phyloP scores from a whole-genome alignment of 2,329 filamentous ascomycete species.

The Pseudogymnoascus sp. region DNA sequence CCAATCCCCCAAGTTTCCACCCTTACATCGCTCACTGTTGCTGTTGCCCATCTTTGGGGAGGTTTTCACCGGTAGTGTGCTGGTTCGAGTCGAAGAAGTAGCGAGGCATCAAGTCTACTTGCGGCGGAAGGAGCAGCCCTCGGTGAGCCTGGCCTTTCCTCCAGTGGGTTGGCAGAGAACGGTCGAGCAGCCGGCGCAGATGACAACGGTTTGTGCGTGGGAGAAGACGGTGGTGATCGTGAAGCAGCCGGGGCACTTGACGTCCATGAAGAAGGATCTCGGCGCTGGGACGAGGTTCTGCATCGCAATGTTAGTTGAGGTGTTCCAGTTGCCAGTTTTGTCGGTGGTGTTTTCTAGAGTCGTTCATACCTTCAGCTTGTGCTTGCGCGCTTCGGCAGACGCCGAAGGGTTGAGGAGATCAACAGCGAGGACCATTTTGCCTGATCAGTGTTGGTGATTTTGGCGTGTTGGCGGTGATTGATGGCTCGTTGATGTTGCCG shows the following conservation, averaged over 20 bases:
- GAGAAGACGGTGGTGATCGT: slow-evolving; percentile 99
- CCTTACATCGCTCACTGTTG: slow-evolving; percentile 8
- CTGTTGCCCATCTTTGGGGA: slow-evolving; percentile 8
- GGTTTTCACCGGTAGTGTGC: slow-evolving; percentile 21
- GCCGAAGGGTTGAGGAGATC: slow-evolving; percentile 99
- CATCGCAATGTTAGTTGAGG: slow-evolving; percentile 18
- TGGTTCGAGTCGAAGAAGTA: slow-evolving; percentile 31
- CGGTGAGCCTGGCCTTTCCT: slow-evolving; percentile 97
- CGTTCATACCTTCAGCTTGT: slow-evolving; percentile 95
- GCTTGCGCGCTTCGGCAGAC: slow-evolving; percentile 97
- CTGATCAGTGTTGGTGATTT: slow-evolving; percentile 9
- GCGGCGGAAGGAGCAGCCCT: slow-evolving; percentile 99
- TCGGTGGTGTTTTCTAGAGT: slow-evolving; percentile 11
- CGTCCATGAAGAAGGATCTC: slow-evolving; percentile 99
- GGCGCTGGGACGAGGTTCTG: slow-evolving; percentile 91
- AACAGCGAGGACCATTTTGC: slow-evolving; percentile 89
- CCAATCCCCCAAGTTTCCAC: neutral
- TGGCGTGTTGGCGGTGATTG: slow-evolving; percentile 9
- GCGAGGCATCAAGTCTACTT: slow-evolving; percentile 68
- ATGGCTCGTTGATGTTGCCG: slow-evolving; percentile 8
- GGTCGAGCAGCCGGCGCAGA: slow-evolving; percentile 99
- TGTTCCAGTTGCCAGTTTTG: neutral
- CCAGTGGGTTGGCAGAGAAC: slow-evolving; percentile 99
- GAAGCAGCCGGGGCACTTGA: slow-evolving; percentile 99
- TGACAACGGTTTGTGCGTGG: slow-evolving; percentile 99